phyloP scores from a whole-genome alignment of 495 filamentous ascomycete species.

The Penicillium mononematosum region DNA sequence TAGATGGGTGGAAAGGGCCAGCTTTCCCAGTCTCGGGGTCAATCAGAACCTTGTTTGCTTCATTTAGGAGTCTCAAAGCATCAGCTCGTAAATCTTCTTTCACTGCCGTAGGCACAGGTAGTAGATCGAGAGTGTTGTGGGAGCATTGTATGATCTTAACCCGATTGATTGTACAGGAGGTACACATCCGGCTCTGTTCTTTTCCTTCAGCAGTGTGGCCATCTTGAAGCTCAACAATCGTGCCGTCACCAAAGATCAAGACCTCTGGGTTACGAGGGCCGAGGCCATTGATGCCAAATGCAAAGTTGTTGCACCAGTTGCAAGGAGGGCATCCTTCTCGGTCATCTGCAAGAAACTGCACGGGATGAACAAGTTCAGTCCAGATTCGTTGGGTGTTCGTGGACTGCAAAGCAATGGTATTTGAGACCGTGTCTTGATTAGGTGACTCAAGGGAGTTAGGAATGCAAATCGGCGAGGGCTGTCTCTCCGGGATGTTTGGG shows the following conservation, averaged over 20 bases:
- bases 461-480: neutral
- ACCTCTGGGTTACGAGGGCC: constrained; percentile 7
- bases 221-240: constrained; percentile 2
- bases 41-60: constrained; percentile 1
- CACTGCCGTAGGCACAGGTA: neutral
- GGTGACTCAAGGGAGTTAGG: neutral
- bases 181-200: constrained; percentile 18
- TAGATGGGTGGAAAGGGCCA: neutral
- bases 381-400: neutral
- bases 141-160: constrained; percentile 10
- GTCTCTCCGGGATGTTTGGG: neutral
- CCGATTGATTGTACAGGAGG: neutral
- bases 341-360: neutral
- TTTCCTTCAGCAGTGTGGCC: constrained; percentile 8
- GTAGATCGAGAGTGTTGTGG: neutral
- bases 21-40: neutral
- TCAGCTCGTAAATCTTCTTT: neutral
- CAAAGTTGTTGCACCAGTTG: constrained; percentile 20
- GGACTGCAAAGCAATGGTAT: neutral
- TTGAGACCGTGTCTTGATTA: too few species aligned
- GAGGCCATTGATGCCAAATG: constrained; percentile 15
- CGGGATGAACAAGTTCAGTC: constrained; percentile 10
- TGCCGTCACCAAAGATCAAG: neutral
- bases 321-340: neutral
- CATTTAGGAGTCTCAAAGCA: neutral